These are phyloP conservation scores for Calonectria pseudoturangicola DNA, from an alignment of 2,329 filamentous ascomycete species.

Conservation along the genomic window DNA sequence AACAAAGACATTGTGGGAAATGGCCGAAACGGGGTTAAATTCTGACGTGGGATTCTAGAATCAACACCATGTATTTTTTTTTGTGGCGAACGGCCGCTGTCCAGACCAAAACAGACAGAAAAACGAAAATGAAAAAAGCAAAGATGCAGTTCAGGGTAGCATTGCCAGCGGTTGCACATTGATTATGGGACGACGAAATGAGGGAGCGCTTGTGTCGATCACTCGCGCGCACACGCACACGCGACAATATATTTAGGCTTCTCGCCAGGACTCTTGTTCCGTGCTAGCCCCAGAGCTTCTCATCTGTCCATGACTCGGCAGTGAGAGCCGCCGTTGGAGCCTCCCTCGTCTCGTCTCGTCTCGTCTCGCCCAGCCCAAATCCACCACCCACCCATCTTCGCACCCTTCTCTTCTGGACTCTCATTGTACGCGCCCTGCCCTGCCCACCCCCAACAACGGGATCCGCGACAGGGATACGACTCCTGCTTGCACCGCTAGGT, in stretches of 20 bases:
- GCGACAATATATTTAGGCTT: constrained; percentile 26
- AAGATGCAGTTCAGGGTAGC: constrained; percentile 1
- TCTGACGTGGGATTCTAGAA: constrained; percentile 6
- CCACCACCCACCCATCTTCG: too few species aligned
- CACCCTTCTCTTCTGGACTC: neutral
- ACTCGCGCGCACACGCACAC: neutral
- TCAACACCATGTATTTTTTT: neutral
- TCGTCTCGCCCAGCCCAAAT: neutral
- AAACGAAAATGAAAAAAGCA: neutral
- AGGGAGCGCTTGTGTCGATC: constrained; percentile 14
- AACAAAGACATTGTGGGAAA: too few species aligned
- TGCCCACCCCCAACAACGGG: neutral
- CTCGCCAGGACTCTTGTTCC: constrained; percentile 3
- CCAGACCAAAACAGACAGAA: neutral
- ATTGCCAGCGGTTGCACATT: neutral
- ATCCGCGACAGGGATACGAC: constrained; percentile 19
- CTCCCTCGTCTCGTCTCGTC: constrained; percentile 3
- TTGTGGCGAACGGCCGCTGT: neutral
- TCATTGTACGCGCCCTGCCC: neutral
- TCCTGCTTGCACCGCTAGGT: constrained; percentile 5
- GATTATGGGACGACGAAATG: neutral
- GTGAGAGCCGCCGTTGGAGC: constrained; percentile 1
- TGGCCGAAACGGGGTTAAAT: neutral
- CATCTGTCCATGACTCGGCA: constrained; percentile 8
- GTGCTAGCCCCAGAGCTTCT: constrained; percentile 19